phyloP scores from a whole-genome alignment of 2,329 filamentous ascomycete genomes.

The Colletotrichum noveboracense region DNA sequence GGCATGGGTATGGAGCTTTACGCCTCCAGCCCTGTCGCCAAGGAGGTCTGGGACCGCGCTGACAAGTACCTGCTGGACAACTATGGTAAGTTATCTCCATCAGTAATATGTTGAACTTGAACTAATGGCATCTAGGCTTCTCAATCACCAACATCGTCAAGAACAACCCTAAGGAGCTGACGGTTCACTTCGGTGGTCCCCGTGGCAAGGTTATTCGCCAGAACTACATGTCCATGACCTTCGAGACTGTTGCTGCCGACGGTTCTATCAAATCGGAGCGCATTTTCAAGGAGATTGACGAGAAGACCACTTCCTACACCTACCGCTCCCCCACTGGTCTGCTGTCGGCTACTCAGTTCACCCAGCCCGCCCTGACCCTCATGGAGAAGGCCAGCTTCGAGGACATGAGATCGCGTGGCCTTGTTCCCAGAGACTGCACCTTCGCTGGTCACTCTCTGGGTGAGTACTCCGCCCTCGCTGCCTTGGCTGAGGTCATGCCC shows the following conservation, averaged over 20 bases:
- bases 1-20: conserved; percentile 99
- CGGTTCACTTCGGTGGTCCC: conserved; percentile 96
- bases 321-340: conserved; percentile 95
- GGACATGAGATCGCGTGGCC: conserved; percentile 96
- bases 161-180: conserved; percentile 99
- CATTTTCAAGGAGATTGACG: conserved; percentile 98
- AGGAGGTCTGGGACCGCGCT: conserved; percentile 96
- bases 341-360: conserved; percentile 97
- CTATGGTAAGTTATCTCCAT: conserved; percentile 72
- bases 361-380: conserved; percentile 92
- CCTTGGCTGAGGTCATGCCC: conserved; percentile 98
- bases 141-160: conserved; percentile 98
- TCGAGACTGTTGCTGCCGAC: conserved; percentile 94
- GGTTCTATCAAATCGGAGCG: conserved; percentile 96
- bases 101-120: not conserved
- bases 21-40: conserved; percentile 88
- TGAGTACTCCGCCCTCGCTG: conserved; percentile 96
- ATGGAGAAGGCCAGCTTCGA: conserved; percentile 99
- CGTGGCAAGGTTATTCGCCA: conserved; percentile 96
- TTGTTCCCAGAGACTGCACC: conserved; percentile 94
- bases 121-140: conserved; percentile 65
- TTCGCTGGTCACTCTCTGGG: conserved; percentile 98
- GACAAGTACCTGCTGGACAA: conserved; percentile 99
- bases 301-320: conserved; percentile 93
- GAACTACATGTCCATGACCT: conserved; percentile 99